These are phyloP conservation scores for Fusarium sororula DNA, from an alignment of 2,329 filamentous ascomycete species.

Conservation along the genomic window DNA sequence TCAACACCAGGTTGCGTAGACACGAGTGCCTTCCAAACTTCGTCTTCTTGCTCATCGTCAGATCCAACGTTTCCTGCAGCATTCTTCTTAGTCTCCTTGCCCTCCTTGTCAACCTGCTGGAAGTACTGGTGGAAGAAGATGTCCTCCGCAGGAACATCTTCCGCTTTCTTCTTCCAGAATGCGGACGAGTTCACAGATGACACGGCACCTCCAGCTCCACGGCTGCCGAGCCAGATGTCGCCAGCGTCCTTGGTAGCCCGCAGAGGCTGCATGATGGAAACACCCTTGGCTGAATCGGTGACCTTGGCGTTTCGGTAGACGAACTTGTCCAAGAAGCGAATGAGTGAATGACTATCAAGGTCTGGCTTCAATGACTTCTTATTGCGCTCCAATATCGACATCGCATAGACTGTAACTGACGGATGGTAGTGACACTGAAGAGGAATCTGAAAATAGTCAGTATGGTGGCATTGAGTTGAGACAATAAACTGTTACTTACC, in stretches of 20 bases:
- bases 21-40: constrained; percentile 92
- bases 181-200: constrained; percentile 79
- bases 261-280: constrained; percentile 97
- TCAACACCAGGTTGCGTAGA: constrained; percentile 76
- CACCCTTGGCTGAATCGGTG: constrained; percentile 72
- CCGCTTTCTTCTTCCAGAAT: constrained; percentile 92
- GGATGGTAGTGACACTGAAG: constrained; percentile 82
- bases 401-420: constrained; percentile 86
- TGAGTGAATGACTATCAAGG: constrained; percentile 86
- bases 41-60: constrained; percentile 73
- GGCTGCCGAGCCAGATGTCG: constrained; percentile 66
- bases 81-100: constrained; percentile 64
- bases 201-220: constrained; percentile 49
- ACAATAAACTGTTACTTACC: constrained; percentile 55
- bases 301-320: constrained; percentile 95
- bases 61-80: constrained; percentile 54
- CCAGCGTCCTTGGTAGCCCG: constrained; percentile 60
- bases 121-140: constrained; percentile 99
- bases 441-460: constrained; percentile 47
- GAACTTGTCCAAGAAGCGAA: constrained; percentile 96
- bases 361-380: constrained; percentile 88
- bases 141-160: constrained; percentile 89
- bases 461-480: neutral
- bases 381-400: constrained; percentile 73
- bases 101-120: constrained; percentile 72